Evolutionary conservation across 768 basidiomycete genomes (phyloP).

Genomic region (Boletus tylopilopsis): DNA sequence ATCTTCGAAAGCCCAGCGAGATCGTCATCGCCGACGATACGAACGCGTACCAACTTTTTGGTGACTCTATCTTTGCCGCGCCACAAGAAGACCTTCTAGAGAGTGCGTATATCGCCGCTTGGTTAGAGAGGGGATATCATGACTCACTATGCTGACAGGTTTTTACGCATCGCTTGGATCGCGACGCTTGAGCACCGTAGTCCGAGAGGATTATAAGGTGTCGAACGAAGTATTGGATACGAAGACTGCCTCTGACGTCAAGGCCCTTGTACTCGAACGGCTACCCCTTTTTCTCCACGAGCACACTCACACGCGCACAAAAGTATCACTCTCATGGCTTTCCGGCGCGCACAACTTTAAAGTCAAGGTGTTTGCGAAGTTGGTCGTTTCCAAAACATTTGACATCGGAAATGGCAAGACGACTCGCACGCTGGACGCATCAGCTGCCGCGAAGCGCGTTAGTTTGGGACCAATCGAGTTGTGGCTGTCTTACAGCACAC

Average conservation of each 20-base stretch:
- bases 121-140: not conserved
- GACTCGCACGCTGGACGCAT: conserved; percentile 61
- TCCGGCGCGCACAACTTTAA: conserved; percentile 60
- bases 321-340: conserved; percentile 65
- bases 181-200: conserved; percentile 61
- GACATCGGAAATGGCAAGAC: conserved; percentile 46
- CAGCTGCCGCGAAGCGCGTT: conserved; percentile 60
- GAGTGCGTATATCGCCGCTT: conserved; percentile 37
- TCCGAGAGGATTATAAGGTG: conserved; percentile 74
- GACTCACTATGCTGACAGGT: conserved; percentile 32
- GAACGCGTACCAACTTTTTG: conserved; percentile 75
- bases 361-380: conserved; percentile 63
- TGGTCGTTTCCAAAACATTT: conserved; percentile 61
- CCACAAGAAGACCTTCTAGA: conserved; percentile 92
- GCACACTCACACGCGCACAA: conserved; percentile 63
- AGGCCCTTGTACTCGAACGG: conserved; percentile 70
- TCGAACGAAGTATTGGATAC: conserved; percentile 48
- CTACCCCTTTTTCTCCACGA: conserved; percentile 91
- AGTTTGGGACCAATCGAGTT: conserved; percentile 64
- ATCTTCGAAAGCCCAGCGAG: conserved; percentile 63
- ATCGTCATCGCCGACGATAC: conserved; percentile 87
- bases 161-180: conserved; percentile 81
- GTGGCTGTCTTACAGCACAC: conserved; percentile 70
- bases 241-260: conserved; percentile 48
- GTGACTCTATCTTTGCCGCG: conserved; percentile 68